Conservation (phyloP, 2,329 filamentous ascomycete species). For the Fusarium sp. region DNA sequence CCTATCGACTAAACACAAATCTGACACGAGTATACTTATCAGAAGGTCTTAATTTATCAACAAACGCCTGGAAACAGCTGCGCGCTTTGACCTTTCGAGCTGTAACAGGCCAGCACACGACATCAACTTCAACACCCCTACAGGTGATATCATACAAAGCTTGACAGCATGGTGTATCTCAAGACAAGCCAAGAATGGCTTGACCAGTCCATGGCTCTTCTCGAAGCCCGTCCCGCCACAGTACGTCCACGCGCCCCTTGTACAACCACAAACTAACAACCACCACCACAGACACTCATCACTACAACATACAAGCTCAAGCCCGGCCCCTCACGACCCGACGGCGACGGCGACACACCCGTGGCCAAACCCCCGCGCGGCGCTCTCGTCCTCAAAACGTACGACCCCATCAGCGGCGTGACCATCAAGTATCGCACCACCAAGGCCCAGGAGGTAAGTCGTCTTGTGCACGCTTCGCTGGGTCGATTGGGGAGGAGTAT, state of each 20-base stretch:
- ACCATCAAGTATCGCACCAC: conserved; percentile 92
- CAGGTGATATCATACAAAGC: conserved; percentile 1
- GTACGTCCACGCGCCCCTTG: conserved; percentile 64
- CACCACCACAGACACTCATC: conserved; percentile 78
- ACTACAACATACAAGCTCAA: conserved; percentile 91
- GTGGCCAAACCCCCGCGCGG: conserved; percentile 69
- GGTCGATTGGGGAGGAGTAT: conserved; percentile 80
- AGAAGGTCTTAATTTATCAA: not conserved
- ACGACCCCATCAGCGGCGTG: conserved; percentile 83
- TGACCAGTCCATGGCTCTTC: conserved; percentile 84
- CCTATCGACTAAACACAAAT: not conserved
- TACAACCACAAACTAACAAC: conserved; percentile 18
- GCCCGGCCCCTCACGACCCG: conserved; percentile 51
- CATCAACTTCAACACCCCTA: conserved; percentile 1
- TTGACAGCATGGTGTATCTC: conserved; percentile 76
- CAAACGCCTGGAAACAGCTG: not conserved
- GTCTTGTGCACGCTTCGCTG: conserved; percentile 78
- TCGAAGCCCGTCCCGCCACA: conserved; percentile 86
- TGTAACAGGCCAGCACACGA: conserved; percentile 18
- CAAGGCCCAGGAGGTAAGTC: conserved; percentile 89
- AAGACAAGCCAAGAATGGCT: conserved; percentile 91
- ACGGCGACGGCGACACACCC: conserved; percentile 48
- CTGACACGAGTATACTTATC: not conserved
- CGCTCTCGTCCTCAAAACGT: conserved; percentile 87
- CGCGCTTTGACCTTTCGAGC: conserved; percentile 1